These are phyloP conservation scores for Silene uniflora DNA, from an alignment of 148 eudicot genomes.

Conservation along the genomic window DNA sequence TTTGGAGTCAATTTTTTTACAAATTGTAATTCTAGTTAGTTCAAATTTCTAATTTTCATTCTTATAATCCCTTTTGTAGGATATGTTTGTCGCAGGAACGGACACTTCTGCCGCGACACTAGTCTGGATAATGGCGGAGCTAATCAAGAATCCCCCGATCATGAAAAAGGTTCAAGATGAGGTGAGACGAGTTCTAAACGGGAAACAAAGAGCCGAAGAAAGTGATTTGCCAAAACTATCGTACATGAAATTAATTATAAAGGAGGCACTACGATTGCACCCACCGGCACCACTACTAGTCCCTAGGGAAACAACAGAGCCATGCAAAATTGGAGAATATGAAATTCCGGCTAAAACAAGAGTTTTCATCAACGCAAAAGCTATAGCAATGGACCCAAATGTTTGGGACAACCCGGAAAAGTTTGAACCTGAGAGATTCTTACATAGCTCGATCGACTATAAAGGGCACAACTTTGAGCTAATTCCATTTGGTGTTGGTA, in stretches of 20 bases:
- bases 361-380: constrained; percentile 43
- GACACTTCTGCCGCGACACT: constrained; percentile 53
- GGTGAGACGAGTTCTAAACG: constrained; percentile 29
- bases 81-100: constrained; percentile 51
- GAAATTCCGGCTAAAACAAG: constrained; percentile 48
- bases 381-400: constrained; percentile 44
- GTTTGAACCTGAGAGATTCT: constrained; percentile 56
- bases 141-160: constrained; percentile 38
- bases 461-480: constrained; percentile 43
- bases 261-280: constrained; percentile 59
- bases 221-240: constrained; percentile 35
- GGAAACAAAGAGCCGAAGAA: constrained; percentile 37
- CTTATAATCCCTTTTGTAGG: constrained; percentile 29
- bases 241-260: constrained; percentile 38
- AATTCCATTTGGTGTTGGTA: constrained; percentile 51
- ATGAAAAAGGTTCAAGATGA: constrained; percentile 48
- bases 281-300: constrained; percentile 46
- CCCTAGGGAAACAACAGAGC: constrained; percentile 48
- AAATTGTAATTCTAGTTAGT: not conserved
- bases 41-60: no score
- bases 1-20: not conserved
- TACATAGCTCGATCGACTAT: constrained; percentile 28
- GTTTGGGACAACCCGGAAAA: constrained; percentile 37
- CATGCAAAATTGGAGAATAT: constrained; percentile 34
- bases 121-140: constrained; percentile 54